Percentiles rank a stretch among this genome's conserved stretches.
Conservation (phyloP, 768 basidiomycete species). For the Sarcodon aspratus region DNA sequence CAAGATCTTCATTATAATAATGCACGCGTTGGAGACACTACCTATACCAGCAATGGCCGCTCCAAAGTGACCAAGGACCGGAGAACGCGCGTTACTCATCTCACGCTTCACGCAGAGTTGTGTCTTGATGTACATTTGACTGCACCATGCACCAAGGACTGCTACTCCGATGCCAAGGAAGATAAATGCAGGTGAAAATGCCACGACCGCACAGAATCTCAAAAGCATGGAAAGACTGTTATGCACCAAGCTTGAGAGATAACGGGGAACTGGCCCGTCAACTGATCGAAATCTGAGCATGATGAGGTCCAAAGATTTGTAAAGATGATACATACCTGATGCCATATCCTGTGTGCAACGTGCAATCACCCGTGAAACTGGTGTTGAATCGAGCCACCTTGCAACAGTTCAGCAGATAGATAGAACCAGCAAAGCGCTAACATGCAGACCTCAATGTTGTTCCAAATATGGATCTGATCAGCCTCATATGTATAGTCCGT, state of each 20-base stretch:
- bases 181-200: conserved; percentile 25
- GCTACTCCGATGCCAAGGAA: conserved; percentile 22
- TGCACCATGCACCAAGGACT: conserved; percentile 23
- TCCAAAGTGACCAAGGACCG: conserved; percentile 32
- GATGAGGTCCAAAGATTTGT: no score
- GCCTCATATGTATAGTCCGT: conserved; percentile 17
- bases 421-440: conserved; percentile 9
- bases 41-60: conserved; percentile 47
- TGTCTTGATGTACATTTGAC: conserved; percentile 36
- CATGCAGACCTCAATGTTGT: conserved; percentile 16
- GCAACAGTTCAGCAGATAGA: conserved; percentile 19
- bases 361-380: conserved; percentile 20
- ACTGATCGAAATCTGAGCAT: conserved; percentile 3
- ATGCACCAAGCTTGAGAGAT: conserved; percentile 1
- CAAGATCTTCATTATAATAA: not conserved
- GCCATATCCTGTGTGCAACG: conserved; percentile 21
- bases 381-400: conserved; percentile 24
- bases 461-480: conserved; percentile 18
- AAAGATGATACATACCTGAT: conserved; percentile 7
- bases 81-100: conserved; percentile 33
- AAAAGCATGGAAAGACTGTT: conserved; percentile 20
- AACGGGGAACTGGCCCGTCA: conserved; percentile 6
- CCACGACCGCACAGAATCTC: conserved; percentile 22
- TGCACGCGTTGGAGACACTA: conserved; percentile 4
- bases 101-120: conserved; percentile 42